Base-by-base conservation (phyloP, 2,329 filamentous ascomycete genomes). In the Ophiosphaerella narmari region DNA sequence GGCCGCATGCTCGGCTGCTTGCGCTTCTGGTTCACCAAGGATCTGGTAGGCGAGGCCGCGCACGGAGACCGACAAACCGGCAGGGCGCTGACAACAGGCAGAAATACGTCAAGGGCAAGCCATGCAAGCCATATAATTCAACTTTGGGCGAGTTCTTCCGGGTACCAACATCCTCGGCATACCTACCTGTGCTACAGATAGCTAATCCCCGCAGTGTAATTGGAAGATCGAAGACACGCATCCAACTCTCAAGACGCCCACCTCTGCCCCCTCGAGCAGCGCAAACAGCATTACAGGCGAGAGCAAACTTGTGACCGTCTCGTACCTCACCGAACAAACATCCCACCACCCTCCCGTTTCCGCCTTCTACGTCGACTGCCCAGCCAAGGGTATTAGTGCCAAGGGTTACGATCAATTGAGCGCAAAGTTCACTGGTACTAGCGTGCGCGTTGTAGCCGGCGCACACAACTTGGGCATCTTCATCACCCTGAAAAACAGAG, bases 101-200 rank as follows among this genome's bases (percentile, higher is more conserved):
- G 83, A 99, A 99, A 84, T 99, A 97, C 68, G 90, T 95, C 72
- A 97, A 97, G 78, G 93, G 93, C 52, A 96, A 92, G 78, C 94
- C 94, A 37, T 97, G 93, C 85, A 99, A 99, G 76, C 94, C 94
- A 9, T 99, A 99, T 78, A 99, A 99, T 76, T 97, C 92, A 40
- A 92, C 91, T 32, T 77, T 99, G 43, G 94, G 94, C 58, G 94
- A 99, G 78, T 99, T 99, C 77, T 99, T 99, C 78, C 84, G 91
- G 77, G 90, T 92, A 79, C 67, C 34, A 31, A 5, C 35, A 24
- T 6, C 5, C 16, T 21, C 9, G 35, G 16, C 13, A 37, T 11
- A 5, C 11, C 23, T 16, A 29, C 26, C 5, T 6, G 2, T 29
- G 2, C 3, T 33, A 21, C 11, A 31, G 11, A 8, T 18, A 42